These are phyloP conservation scores for Acacia melanoxylon DNA, from an alignment of 306 rosid species.

Conservation along the genomic window DNA sequence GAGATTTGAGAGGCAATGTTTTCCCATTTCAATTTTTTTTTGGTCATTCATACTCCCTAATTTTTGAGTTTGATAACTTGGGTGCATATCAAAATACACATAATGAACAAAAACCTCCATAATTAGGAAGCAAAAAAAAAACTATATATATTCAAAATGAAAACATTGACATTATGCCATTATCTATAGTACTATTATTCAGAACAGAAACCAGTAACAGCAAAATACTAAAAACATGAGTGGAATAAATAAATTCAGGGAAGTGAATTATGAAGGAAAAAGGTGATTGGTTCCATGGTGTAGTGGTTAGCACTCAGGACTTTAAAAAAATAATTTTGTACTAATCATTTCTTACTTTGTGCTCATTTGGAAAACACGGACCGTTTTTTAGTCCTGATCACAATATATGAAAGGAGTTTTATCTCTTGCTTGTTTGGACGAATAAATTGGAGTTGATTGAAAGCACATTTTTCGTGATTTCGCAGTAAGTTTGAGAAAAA, in stretches of 20 bases:
- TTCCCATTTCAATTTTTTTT: constrained; percentile 22
- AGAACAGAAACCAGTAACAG: neutral
- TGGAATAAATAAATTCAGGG: too few species aligned
- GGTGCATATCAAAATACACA: neutral
- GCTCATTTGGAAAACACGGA: too few species aligned
- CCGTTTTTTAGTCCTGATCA: too few species aligned
- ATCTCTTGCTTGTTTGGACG: too few species aligned
- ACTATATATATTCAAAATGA: neutral
- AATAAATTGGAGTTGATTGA: too few species aligned
- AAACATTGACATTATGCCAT: neutral
- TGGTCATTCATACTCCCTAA: neutral
- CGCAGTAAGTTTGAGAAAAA: too few species aligned
- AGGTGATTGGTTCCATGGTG: constrained; percentile 35
- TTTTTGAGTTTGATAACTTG: neutral
- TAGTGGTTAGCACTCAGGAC: constrained; percentile 34
- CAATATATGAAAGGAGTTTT: too few species aligned
- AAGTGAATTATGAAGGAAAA: neutral
- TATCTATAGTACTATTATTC: neutral
- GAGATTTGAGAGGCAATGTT: constrained; percentile 17
- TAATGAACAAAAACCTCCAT: neutral
- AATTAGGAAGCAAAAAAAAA: neutral
- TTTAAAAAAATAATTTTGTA: neutral
- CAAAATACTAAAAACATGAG: neutral
- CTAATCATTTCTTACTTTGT: neutral
- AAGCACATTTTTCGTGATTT: too few species aligned